Evolutionary conservation across 805 yeast species (phyloP).

Genomic region (Yarrowia keelungensis): DNA sequence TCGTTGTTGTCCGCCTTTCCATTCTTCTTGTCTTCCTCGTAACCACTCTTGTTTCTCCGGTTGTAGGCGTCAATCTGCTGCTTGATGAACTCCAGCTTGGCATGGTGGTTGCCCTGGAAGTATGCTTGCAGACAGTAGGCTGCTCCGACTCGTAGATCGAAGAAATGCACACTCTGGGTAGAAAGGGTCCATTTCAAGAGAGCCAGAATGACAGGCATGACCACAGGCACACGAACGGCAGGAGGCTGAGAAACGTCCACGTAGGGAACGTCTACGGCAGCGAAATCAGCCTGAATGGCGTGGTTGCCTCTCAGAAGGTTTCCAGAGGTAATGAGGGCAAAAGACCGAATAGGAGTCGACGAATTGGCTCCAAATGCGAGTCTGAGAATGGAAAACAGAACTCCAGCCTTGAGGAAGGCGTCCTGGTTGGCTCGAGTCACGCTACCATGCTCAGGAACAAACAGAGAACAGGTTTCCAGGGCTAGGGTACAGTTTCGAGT

Average conservation of each 20-base stretch:
- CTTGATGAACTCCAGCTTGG: slow-evolving; percentile 66
- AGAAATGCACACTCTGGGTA: slow-evolving; percentile 81
- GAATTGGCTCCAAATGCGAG: slow-evolving; percentile 70
- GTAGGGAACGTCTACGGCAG: slow-evolving; percentile 89
- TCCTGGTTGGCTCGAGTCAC: slow-evolving; percentile 67
- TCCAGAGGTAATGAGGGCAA: slow-evolving; percentile 76
- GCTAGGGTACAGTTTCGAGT: slow-evolving; percentile 68
- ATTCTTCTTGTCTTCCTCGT: slow-evolving; percentile 20
- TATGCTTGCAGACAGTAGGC: slow-evolving; percentile 69
- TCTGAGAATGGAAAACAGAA: slow-evolving; percentile 69
- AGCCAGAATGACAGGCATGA: slow-evolving; percentile 75
- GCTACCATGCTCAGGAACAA: slow-evolving; percentile 76
- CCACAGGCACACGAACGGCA: slow-evolving; percentile 47
- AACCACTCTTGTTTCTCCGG: slow-evolving; percentile 44
- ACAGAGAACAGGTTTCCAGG: slow-evolving; percentile 73
- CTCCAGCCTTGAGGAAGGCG: slow-evolving; percentile 63
- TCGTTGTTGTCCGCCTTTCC: slow-evolving; percentile 7
- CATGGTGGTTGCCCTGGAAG: slow-evolving; percentile 66
- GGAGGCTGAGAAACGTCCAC: slow-evolving; percentile 73
- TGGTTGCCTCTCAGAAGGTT: slow-evolving; percentile 74
- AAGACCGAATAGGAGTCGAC: slow-evolving; percentile 69
- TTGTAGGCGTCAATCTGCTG: slow-evolving; percentile 65
- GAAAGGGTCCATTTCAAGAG: slow-evolving; percentile 82
- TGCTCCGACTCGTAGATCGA: slow-evolving; percentile 81
- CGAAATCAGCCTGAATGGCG: slow-evolving; percentile 71